Base-by-base conservation (phyloP, 768 basidiomycete genomes). In the Lanmaoa pseudosensibilis region DNA sequence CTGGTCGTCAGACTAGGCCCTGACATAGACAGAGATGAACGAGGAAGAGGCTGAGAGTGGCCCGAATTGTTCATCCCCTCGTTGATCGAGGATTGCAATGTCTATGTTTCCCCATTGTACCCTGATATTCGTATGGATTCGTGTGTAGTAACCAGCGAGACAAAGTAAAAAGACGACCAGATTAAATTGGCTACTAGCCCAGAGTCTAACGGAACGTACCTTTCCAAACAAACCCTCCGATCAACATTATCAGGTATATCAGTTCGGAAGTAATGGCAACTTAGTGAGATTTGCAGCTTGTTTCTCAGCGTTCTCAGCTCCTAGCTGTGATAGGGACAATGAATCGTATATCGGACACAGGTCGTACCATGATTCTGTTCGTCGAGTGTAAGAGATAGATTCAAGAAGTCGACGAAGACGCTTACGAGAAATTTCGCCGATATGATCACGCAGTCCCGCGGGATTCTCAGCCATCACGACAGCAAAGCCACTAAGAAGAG, bases 391-490 rank as follows among this genome's bases (percentile, higher is more conserved):
- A 46, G n/a, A n/a, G 13, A 55, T 34, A 23, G 16, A 11, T 32
- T 12, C 25, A 9, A 30, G 18, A 6, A 23, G 34, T 11, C 6
- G 15, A 23, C 16, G 11, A 33, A 15, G 48, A 34, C n/a, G 15
- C 60, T 47, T 39, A 70, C 68, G 7, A 5, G 68, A 56, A 30
- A 60, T 46, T 19, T 2, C 18, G 7, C 58, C 58, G 4, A 67
- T 36, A 43, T 69, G 58, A 3, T 16, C 16, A 3, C n/a, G 36
- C 12, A 56, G 54, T 13, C 63, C 69, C 5, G 44, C 16, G 4
- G 67, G 69, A 46, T 66, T 30, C 49, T 71, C 65, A 2, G 62
- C 69, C 57, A 70, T 54, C 6, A 70, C 65, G 3, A 72, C 32
- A 43, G 64, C 67, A 4, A 70, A 70, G 0, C 67, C 69, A 43